Percentiles rank a stretch among this genome's conserved stretches.
Conservation (phyloP, 306 rosid species). For the Malus orientalis region DNA sequence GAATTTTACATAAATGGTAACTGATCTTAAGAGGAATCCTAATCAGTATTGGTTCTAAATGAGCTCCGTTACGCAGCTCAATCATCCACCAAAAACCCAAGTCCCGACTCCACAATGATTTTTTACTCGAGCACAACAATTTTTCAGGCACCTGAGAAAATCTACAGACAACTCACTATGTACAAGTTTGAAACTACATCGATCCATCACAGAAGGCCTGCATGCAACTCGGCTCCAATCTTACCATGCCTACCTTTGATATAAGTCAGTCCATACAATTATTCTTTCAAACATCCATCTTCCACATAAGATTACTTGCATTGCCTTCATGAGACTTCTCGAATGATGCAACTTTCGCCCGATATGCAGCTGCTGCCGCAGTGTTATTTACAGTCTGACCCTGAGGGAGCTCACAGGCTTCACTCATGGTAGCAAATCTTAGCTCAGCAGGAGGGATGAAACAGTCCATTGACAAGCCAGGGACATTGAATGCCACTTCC, state of each 20-base stretch:
- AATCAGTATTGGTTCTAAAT: neutral
- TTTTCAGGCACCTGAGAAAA: constrained; percentile 14
- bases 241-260: constrained; percentile 37
- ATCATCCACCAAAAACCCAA: constrained; percentile 30
- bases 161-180: constrained; percentile 25
- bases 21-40: neutral
- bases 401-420: constrained; percentile 66
- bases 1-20: neutral
- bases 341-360: constrained; percentile 55
- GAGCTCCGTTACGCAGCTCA: constrained; percentile 12
- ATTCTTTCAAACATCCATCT: constrained; percentile 56
- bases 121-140: constrained; percentile 2
- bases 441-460: constrained; percentile 97
- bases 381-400: constrained; percentile 51
- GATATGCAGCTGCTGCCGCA: constrained; percentile 44
- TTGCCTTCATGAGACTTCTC: constrained; percentile 51
- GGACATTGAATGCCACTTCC: constrained; percentile 95
- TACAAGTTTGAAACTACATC: constrained; percentile 53
- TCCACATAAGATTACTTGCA: constrained; percentile 53
- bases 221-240: constrained; percentile 35
- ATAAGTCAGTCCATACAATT: constrained; percentile 43
- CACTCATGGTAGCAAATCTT: constrained; percentile 83
- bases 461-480: constrained; percentile 88
- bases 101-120: constrained; percentile 5
- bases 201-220: constrained; percentile 36